Base-by-base conservation (phyloP, 768 basidiomycete genomes). In the Mycena chlorophos region DNA sequence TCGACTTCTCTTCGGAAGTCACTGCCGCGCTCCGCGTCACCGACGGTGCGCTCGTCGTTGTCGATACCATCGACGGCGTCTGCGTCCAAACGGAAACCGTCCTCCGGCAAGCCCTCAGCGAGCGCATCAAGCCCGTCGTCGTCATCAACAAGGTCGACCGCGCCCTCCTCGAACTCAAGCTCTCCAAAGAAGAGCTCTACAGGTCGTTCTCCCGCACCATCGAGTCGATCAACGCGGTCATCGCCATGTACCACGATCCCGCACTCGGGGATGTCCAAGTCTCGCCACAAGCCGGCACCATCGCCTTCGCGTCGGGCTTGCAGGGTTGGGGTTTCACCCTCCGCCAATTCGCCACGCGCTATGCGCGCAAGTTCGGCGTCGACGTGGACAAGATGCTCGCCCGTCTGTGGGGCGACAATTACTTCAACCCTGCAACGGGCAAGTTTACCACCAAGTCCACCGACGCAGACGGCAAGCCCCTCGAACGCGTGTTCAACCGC, bases 61-160 rank as follows among this genome's bases (percentile, higher is more conserved):
- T 99, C 68, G 97, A 99, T 76, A 97, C 94, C 75, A 86, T 99
- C 66, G 97, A 99, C 71, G 97, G 97, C 79, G 97, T 98, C 70
- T 98, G 96, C 73, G 97, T 99, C 29, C 97, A 99, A 78, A 99
- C 97, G 69, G 97, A 98, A 79, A 99, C 96, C 14, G 97, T 99
- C 54, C 84, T 99, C 54, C 94, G 97, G 65, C 97, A 99, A 71
- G 91, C 97, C 51, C 84, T 99, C 47, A 85, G 87, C 43, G 97
- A 99, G 78, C 94, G 97, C 73, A 98, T 99, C 82, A 98, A 96
- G 80, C 97, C 97, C 63, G 97, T 99, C 68, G 86, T 97, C 66
- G 85, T 97, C 77, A 97, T 99, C 79, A 99, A 99, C 87, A 99
- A 99, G 81, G 94, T 99, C 69, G 97, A 99, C 78, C 96, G 97